Conservation (phyloP, 495 filamentous ascomycete species). For the Acidiella bohemica region DNA sequence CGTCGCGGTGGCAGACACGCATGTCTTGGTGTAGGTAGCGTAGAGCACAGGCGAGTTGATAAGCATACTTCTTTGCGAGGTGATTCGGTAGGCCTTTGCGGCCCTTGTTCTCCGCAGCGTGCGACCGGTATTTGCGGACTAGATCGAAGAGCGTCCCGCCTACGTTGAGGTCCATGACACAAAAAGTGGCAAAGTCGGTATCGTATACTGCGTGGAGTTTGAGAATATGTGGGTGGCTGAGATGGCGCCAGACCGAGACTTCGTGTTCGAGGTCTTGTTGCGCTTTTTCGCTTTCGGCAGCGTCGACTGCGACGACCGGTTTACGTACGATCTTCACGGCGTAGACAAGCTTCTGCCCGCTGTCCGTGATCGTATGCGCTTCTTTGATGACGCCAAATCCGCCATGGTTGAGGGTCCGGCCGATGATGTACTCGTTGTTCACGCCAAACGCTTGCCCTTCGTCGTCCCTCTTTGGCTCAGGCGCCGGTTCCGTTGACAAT, state of each 20-base stretch:
- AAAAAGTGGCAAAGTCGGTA: conserved; percentile 59
- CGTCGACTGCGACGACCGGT: conserved; percentile 40
- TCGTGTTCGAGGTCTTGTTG: conserved; percentile 67
- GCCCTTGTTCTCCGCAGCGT: neutral
- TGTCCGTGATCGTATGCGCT: conserved; percentile 50
- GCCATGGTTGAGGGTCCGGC: conserved; percentile 54
- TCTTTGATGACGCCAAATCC: conserved; percentile 63
- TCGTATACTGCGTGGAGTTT: conserved; percentile 55
- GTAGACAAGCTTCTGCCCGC: conserved; percentile 31
- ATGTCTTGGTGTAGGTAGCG: conserved; percentile 65
- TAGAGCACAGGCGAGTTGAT: conserved; percentile 54
- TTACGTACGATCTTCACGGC: conserved; percentile 68
- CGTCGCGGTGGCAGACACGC: conserved; percentile 56
- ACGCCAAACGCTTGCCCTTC: conserved; percentile 61
- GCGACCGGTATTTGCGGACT: conserved; percentile 42
- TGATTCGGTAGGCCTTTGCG: conserved; percentile 35
- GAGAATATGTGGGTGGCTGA: conserved; percentile 53
- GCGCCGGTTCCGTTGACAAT: conserved; percentile 3
- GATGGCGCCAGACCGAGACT: conserved; percentile 54
- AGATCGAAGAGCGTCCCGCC: conserved; percentile 62
- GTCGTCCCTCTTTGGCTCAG: conserved; percentile 41
- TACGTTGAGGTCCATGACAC: conserved; percentile 54
- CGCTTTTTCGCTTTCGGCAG: conserved; percentile 52
- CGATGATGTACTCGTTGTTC: conserved; percentile 51
- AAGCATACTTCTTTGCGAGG: conserved; percentile 49